Evolutionary conservation across 768 basidiomycete genomes (phyloP).

Genomic region (Leccinum pellstonianum): DNA sequence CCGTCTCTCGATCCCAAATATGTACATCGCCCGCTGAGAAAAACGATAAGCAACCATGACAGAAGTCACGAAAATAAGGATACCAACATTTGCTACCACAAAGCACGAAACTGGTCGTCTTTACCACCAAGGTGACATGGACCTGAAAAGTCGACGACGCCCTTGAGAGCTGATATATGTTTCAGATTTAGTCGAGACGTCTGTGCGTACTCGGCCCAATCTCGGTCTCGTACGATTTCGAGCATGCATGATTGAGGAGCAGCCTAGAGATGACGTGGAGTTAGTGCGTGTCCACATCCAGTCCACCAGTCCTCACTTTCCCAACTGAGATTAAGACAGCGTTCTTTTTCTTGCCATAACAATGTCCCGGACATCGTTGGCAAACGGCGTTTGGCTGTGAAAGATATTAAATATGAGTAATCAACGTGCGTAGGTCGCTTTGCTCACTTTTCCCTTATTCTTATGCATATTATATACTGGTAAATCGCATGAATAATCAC

Average conservation of each 20-base stretch:
- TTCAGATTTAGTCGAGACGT: constrained; percentile 40
- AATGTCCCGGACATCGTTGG: constrained; percentile 55
- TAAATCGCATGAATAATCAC: constrained; percentile 2
- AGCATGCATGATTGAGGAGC: constrained; percentile 80
- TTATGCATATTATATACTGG: constrained; percentile 49
- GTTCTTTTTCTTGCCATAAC: constrained; percentile 44
- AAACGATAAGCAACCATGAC: background rate
- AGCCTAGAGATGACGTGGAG: constrained; percentile 40
- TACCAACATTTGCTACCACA: constrained; percentile 70
- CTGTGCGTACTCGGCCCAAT: constrained; percentile 36
- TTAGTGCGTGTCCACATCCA: constrained; percentile 6
- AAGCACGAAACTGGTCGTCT: constrained; percentile 71
- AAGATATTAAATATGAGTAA: constrained; percentile 13
- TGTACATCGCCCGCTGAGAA: constrained; percentile 74
- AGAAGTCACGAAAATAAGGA: too few relatives aligned
- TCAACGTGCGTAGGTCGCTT: background rate
- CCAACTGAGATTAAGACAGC: constrained; percentile 42
- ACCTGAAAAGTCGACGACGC: constrained; percentile 69
- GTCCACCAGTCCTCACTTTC: constrained; percentile 22
- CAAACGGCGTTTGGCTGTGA: constrained; percentile 50
- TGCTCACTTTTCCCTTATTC: constrained; percentile 44
- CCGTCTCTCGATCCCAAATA: constrained; percentile 85
- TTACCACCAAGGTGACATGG: constrained; percentile 81
- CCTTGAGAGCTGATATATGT: constrained; percentile 74
- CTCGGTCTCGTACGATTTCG: constrained; percentile 55